A percentile compares a stretch with the other conserved stretches of the same genome.
phyloP scores from a whole-genome alignment of 2,329 filamentous ascomycete genomes.

The Nemania sp. region DNA sequence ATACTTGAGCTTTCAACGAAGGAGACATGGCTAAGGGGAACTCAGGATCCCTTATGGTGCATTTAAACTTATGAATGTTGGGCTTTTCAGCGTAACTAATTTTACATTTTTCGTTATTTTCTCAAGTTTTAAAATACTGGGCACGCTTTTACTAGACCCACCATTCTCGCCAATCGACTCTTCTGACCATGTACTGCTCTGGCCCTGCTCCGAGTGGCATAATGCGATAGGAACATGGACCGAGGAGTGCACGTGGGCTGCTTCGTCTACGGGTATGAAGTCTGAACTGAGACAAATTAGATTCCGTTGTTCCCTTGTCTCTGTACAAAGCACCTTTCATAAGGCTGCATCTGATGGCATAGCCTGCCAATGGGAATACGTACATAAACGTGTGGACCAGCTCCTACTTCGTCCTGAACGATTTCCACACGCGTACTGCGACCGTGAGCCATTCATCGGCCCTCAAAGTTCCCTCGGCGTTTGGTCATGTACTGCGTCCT shows the following conservation, averaged over 20 bases:
- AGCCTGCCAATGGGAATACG: constrained; percentile 17
- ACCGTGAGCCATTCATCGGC: constrained; percentile 5
- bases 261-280: not conserved
- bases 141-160: too few relatives aligned
- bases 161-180: constrained; percentile 4
- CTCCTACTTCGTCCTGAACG: not conserved
- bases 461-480: constrained; percentile 3
- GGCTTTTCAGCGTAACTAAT: too few relatives aligned
- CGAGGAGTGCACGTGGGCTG: not conserved
- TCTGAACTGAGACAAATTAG: constrained; percentile 20
- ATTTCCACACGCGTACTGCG: not conserved
- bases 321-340: constrained; percentile 3
- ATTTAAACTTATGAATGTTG: too few relatives aligned
- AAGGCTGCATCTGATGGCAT: constrained; percentile 9
- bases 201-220: not conserved
- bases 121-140: too few relatives aligned
- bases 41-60: too few relatives aligned
- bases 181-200: not conserved
- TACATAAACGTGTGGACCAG: constrained; percentile 4
- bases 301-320: constrained; percentile 1
- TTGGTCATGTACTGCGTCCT: constrained; percentile 3
- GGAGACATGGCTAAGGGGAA: too few relatives aligned
- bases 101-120: too few relatives aligned
- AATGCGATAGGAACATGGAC: constrained; percentile 5
- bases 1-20: too few relatives aligned